Percentiles rank a stretch among this genome's conserved stretches.
These are phyloP conservation scores for Trichoderma gamsii DNA, from an alignment of 495 filamentous ascomycete species.

Conservation along the genomic window DNA sequence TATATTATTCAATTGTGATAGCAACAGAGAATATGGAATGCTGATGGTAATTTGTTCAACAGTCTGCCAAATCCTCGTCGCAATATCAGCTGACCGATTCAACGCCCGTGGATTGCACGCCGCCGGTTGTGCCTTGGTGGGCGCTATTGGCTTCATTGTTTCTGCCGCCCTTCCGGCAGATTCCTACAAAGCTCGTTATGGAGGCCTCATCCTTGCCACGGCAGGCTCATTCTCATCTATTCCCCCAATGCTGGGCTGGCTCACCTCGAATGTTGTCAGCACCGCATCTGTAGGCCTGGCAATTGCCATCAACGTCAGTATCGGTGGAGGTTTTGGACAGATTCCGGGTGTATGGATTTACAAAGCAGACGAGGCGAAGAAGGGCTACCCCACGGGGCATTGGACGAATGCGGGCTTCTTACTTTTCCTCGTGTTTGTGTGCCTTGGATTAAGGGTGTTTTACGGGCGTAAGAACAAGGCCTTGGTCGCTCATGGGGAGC, in stretches of 20 bases:
- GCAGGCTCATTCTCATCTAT: slow-evolving; percentile 51
- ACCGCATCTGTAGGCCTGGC: slow-evolving; percentile 60
- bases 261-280: slow-evolving; percentile 59
- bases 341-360: slow-evolving; percentile 72
- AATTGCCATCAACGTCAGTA: slow-evolving; percentile 60
- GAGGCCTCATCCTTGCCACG: slow-evolving; percentile 60
- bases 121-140: slow-evolving; percentile 51
- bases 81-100: slow-evolving; percentile 62
- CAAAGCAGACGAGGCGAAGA: slow-evolving; percentile 51
- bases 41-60: slow-evolving; percentile 5
- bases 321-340: slow-evolving; percentile 59
- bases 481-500: not conserved
- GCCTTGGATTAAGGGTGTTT: slow-evolving; percentile 32
- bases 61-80: slow-evolving; percentile 47
- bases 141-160: slow-evolving; percentile 59
- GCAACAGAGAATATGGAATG: not conserved
- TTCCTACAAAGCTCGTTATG: slow-evolving; percentile 57
- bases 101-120: slow-evolving; percentile 59
- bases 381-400: slow-evolving; percentile 63
- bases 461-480: slow-evolving; percentile 37
- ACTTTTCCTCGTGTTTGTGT: slow-evolving; percentile 36
- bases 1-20: too few relatives aligned
- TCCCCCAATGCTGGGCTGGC: slow-evolving; percentile 62
- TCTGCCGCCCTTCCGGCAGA: slow-evolving; percentile 57
- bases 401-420: slow-evolving; percentile 44